phyloP scores from a whole-genome alignment of 1,139 yeast genomes.

The Suhomyces bribrorum region DNA sequence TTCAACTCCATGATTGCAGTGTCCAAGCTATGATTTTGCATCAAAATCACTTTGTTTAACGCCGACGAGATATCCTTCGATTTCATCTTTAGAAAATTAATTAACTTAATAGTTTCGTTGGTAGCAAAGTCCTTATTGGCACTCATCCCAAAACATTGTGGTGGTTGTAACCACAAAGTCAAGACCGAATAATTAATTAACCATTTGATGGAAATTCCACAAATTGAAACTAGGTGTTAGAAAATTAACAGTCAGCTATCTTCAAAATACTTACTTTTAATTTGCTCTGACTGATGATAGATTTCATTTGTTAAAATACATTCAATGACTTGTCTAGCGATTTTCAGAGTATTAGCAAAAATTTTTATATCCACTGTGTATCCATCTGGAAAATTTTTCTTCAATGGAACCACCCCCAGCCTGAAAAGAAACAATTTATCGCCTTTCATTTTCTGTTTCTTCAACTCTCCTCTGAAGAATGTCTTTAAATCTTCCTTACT shows the following conservation, averaged over 20 bases:
- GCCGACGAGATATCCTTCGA: neutral
- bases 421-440: conserved; percentile 11
- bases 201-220: conserved; percentile 9
- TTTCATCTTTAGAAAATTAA: neutral
- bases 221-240: conserved; percentile 11
- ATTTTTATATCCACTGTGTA: conserved; percentile 26
- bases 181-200: conserved; percentile 1
- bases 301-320: conserved; percentile 11
- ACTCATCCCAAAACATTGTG: conserved; percentile 1
- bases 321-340: conserved; percentile 6
- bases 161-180: conserved; percentile 10
- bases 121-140: neutral
- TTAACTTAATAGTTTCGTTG: neutral
- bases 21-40: conserved; percentile 4
- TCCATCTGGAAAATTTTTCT: conserved; percentile 35
- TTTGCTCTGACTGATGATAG: conserved; percentile 7
- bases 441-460: neutral
- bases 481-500: conserved; percentile 8
- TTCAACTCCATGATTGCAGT: conserved; percentile 1
- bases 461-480: conserved; percentile 4
- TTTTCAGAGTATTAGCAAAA: too few relatives aligned
- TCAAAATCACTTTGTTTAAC: conserved; percentile 1
- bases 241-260: neutral
- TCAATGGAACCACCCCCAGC: conserved; percentile 14
- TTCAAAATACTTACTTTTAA: conserved; percentile 1